Evolutionary conservation across 1,284 basidiomycete species (phyloP).

Genomic region (Malassezia pachydermatis): DNA sequence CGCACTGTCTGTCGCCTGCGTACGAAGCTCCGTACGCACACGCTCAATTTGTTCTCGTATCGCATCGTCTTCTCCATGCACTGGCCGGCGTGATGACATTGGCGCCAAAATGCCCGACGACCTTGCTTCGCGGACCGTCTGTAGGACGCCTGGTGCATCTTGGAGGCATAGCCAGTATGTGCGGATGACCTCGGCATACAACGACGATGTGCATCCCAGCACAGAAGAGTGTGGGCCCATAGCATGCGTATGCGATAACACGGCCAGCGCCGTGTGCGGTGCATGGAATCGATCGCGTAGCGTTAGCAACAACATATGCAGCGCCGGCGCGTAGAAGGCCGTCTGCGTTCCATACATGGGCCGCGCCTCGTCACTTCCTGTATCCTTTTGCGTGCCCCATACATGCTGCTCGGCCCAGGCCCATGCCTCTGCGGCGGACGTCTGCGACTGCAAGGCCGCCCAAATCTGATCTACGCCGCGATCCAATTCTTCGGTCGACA

Average conservation of each 20-base stretch:
- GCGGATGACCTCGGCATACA: conserved; percentile 35
- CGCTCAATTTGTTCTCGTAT: conserved; percentile 16
- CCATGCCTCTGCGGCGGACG: neutral
- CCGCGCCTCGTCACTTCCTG: neutral
- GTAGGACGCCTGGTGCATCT: conserved; percentile 18
- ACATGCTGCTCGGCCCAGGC: conserved; percentile 12
- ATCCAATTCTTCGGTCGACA: conserved; percentile 11
- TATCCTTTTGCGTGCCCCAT: neutral
- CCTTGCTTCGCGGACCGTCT: conserved; percentile 13
- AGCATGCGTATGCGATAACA: conserved; percentile 21
- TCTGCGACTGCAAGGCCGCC: conserved; percentile 10
- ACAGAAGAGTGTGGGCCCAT: conserved; percentile 33
- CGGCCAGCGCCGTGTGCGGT: conserved; percentile 29
- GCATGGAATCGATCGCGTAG: conserved; percentile 29
- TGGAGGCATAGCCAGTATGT: conserved; percentile 33
- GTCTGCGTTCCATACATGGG: conserved; percentile 24
- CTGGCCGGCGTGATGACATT: neutral
- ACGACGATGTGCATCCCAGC: conserved; percentile 32
- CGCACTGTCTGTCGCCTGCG: neutral
- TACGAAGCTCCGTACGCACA: conserved; percentile 10
- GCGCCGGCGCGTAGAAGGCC: conserved; percentile 32
- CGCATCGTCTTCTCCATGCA: conserved; percentile 2
- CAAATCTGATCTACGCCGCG: conserved; percentile 12
- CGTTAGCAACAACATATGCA: conserved; percentile 34
- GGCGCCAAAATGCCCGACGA: conserved; percentile 2